Percentiles rank a stretch among this genome's conserved stretches.
phyloP scores from a whole-genome alignment of 805 yeast genomes.

The Ogataea trehaloabstinens region DNA sequence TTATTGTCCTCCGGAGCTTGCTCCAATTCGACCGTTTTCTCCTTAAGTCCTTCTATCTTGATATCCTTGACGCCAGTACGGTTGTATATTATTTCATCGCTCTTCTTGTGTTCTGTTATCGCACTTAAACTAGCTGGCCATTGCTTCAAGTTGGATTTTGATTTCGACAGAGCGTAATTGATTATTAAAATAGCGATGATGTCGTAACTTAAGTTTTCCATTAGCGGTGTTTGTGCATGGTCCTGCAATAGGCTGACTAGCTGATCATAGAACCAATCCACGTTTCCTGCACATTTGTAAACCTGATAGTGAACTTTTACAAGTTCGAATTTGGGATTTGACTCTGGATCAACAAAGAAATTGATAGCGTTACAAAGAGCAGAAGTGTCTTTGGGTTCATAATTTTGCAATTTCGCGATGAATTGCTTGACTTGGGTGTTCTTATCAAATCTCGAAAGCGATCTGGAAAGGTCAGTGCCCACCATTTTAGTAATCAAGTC shows the following conservation, averaged over 20 bases:
- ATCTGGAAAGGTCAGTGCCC: slow-evolving; percentile 12
- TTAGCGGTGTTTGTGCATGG: slow-evolving; percentile 8
- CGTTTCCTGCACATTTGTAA: slow-evolving; percentile 8
- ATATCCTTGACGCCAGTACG: slow-evolving; percentile 14
- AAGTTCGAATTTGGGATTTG: slow-evolving; percentile 21
- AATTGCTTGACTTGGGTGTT: slow-evolving; percentile 8
- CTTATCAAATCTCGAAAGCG: slow-evolving; percentile 5
- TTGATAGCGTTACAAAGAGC: slow-evolving; percentile 8
- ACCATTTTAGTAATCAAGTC: slow-evolving; percentile 15
- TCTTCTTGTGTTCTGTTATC: slow-evolving; percentile 14
- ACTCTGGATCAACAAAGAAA: slow-evolving; percentile 12
- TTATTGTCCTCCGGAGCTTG: slow-evolving; percentile 7
- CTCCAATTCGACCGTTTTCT: slow-evolving; percentile 4
- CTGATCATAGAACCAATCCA: slow-evolving; percentile 25
- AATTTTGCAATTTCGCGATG: slow-evolving; percentile 12
- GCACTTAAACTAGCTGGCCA: slow-evolving; percentile 24
- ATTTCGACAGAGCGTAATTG: slow-evolving; percentile 22
- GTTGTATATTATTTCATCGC: slow-evolving; percentile 16
- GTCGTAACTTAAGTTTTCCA: slow-evolving; percentile 22
- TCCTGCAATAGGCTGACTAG: slow-evolving; percentile 15
- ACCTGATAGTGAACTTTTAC: slow-evolving; percentile 15
- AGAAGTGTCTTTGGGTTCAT: slow-evolving; percentile 2
- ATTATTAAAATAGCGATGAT: slow-evolving; percentile 22
- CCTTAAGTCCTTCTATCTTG: slow-evolving; percentile 4
- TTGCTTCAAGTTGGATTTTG: slow-evolving; percentile 13